Evolutionary conservation across 148 eudicot species (phyloP), one percentile per base, ranked within the genome.

Genomic region (Silene latifolia): DNA sequence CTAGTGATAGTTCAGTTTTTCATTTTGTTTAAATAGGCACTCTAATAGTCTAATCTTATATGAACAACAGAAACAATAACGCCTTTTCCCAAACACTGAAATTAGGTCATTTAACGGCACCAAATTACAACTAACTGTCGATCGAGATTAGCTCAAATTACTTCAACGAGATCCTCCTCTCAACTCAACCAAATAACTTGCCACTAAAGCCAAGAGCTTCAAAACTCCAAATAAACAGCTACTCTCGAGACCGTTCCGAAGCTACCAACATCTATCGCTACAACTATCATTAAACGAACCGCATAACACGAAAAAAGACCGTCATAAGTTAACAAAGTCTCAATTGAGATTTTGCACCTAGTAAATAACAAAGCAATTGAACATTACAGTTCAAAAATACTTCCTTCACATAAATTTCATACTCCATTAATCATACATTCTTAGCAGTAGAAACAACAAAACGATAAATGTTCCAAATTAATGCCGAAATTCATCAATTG

Each of bases 401-500:
- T 51, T 15, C 56, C 10, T 48, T 48, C 10, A 9, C 53, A 48
- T 8, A 27, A 48, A 48, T 48, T 48, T 48, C 53, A 48, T 48
- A 48, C 60, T 66, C 15, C 60, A 54, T 14, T 27, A 27, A 27
- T 27, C 29, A 27, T 27, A 27, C 29, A 27, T 27, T 27, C 13
- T 56, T 39, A 7, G 44, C 32, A 76, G 14, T 53, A 69, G 18
- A 29, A 7, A 66, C 3, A 66, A 17, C 63, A 61, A 47, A 5
- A 21, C 18, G 8, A 4, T 19, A 42, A 47, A 46, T 6, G 42
- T 46, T 27, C 21, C 19, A 72, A 63, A 20, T n/a, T 42, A 12
- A 19, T 15, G 18, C 69, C 25, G 35, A 69, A 69, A 79, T 32
- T 69, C 47, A 42, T 54, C 76, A 65, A 17, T 72, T 29, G 27